phyloP scores from a whole-genome alignment of 1,284 basidiomycete genomes.

The Bjerkandera adusta region DNA sequence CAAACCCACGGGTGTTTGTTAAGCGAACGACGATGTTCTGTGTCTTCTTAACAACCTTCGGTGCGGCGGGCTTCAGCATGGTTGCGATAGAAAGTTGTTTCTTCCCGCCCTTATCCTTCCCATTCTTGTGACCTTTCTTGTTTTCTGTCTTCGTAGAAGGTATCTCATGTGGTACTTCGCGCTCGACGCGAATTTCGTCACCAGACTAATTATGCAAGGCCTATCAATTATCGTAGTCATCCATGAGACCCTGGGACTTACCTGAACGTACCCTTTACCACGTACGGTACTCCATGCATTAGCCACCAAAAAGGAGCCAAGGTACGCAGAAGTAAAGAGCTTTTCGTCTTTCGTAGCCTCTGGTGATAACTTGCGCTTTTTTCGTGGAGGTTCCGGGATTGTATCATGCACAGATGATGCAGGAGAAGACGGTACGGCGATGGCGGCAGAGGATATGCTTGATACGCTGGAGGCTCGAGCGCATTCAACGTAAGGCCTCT shows the following conservation, averaged over 20 bases:
- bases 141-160: constrained; percentile 16
- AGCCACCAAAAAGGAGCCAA: constrained; percentile 71
- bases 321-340: constrained; percentile 37
- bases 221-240: neutral
- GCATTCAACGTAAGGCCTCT: constrained; percentile 18
- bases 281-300: constrained; percentile 81
- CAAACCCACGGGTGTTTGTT: constrained; percentile 61
- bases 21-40: constrained; percentile 67
- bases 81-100: constrained; percentile 63
- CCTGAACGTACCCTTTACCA: constrained; percentile 65
- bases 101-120: constrained; percentile 40
- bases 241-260: constrained; percentile 3
- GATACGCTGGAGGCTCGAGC: constrained; percentile 42
- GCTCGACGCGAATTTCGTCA: constrained; percentile 58
- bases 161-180: constrained; percentile 45
- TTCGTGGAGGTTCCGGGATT: constrained; percentile 30
- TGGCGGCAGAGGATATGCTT: constrained; percentile 32
- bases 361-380: constrained; percentile 45
- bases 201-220: constrained; percentile 32
- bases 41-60: constrained; percentile 52
- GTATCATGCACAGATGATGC: constrained; percentile 10
- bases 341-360: constrained; percentile 12
- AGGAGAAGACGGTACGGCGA: constrained; percentile 29
- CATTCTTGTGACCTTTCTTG: constrained; percentile 24
- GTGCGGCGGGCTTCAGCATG: constrained; percentile 60